Evolutionary conservation across 2,329 filamentous ascomycete genomes (phyloP).

Genomic region (Chaetomiaceae sp.): DNA sequence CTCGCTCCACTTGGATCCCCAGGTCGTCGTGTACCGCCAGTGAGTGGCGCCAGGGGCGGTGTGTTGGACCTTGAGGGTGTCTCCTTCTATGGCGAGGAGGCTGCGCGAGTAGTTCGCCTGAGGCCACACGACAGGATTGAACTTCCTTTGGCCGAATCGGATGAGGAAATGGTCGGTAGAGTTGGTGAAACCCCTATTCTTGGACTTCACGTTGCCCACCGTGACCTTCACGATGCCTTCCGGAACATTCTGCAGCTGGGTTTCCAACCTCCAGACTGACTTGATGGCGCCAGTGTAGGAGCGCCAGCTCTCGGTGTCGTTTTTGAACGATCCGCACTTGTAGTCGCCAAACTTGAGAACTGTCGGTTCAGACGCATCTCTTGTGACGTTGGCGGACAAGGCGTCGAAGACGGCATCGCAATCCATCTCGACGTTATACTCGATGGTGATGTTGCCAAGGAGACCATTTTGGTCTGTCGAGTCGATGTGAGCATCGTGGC

Average conservation of each 20-base stretch:
- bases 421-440: slow-evolving; percentile 58
- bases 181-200: slow-evolving; percentile 20
- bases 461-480: slow-evolving; percentile 33
- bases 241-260: slow-evolving; percentile 49
- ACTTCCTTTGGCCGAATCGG: slow-evolving; percentile 48
- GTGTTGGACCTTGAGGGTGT: slow-evolving; percentile 48
- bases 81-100: slow-evolving; percentile 40
- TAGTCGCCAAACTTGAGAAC: slow-evolving; percentile 43
- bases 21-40: slow-evolving; percentile 59
- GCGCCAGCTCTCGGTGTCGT: slow-evolving; percentile 18
- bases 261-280: slow-evolving; percentile 49
- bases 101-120: slow-evolving; percentile 54
- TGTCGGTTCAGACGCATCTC: too few species aligned
- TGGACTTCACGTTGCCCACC: slow-evolving; percentile 47
- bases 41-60: slow-evolving; percentile 56
- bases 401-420: slow-evolving; percentile 49
- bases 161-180: slow-evolving; percentile 58
- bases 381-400: slow-evolving; percentile 50
- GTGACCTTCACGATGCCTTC: slow-evolving; percentile 58
- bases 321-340: slow-evolving; percentile 29
- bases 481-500: slow-evolving; percentile 53
- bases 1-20: slow-evolving; percentile 53
- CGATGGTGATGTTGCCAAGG: slow-evolving; percentile 41
- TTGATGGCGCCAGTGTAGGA: slow-evolving; percentile 49
- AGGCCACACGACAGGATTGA: slow-evolving; percentile 57